phyloP scores from a whole-genome alignment of 805 yeast genomes.

The Wickerhamiella shivajii region DNA sequence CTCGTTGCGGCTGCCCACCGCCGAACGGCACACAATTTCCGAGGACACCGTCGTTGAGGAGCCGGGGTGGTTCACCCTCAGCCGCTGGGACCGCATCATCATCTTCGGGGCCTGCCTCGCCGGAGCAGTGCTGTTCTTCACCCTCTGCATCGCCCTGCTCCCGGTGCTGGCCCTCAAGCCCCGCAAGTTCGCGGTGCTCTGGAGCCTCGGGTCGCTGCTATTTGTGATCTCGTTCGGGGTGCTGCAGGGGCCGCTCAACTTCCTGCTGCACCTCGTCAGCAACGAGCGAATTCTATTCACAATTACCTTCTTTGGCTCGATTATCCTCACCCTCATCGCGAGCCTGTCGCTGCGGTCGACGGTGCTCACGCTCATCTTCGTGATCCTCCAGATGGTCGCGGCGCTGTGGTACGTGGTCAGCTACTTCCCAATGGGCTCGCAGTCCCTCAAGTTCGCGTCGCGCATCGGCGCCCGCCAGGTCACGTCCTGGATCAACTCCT shows the following conservation, averaged over 20 bases:
- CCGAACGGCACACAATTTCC: constrained; percentile 16
- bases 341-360: constrained; percentile 60
- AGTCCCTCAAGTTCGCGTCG: constrained; percentile 45
- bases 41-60: constrained; percentile 21
- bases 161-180: constrained; percentile 87
- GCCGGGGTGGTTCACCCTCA: constrained; percentile 29
- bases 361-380: constrained; percentile 58
- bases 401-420: constrained; percentile 82
- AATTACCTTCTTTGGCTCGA: constrained; percentile 63
- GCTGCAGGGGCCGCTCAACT: constrained; percentile 82
- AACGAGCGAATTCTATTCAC: constrained; percentile 70
- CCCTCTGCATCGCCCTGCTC: constrained; percentile 64
- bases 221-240: constrained; percentile 84
- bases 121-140: constrained; percentile 70
- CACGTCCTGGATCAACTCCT: constrained; percentile 28
- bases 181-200: constrained; percentile 66
- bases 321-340: constrained; percentile 62
- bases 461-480: constrained; percentile 44
- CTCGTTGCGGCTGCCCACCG: constrained; percentile 16
- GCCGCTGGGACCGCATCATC: constrained; percentile 66
- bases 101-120: constrained; percentile 64
- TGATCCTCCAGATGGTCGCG: constrained; percentile 65
- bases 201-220: constrained; percentile 84
- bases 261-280: constrained; percentile 57
- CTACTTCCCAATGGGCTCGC: constrained; percentile 92